Conservation (phyloP, 2,329 filamentous ascomycete genomes). For the Dactylellina drechsleri region DNA sequence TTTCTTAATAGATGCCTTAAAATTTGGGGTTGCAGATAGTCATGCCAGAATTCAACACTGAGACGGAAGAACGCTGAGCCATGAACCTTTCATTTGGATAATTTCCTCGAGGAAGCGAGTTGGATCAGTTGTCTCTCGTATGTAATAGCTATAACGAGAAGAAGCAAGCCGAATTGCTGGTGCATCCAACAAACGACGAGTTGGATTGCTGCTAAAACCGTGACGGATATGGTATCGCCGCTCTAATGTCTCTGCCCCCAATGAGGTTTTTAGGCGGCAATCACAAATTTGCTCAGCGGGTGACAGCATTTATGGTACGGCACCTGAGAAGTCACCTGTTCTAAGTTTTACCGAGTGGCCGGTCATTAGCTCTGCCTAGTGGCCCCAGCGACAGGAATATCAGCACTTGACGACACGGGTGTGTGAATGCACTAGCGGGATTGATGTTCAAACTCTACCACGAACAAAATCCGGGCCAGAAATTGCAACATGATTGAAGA, state of each 20-base stretch:
- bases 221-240: constrained; percentile 43
- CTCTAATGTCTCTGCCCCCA: background rate
- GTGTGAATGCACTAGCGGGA: too few relatives aligned
- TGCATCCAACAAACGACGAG: constrained; percentile 33
- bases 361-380: constrained; percentile 16
- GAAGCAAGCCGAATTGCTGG: constrained; percentile 22
- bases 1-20: background rate
- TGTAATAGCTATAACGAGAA: constrained; percentile 23
- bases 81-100: constrained; percentile 41
- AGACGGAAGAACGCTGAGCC: constrained; percentile 50
- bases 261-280: constrained; percentile 37
- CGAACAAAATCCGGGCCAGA: too few relatives aligned
- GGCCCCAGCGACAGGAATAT: constrained; percentile 25
- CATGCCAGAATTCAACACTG: constrained; percentile 11
- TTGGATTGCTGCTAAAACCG: constrained; percentile 14
- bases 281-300: constrained; percentile 11
- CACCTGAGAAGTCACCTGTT: constrained; percentile 27
- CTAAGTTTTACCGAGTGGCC: constrained; percentile 18
- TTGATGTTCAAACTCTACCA: too few relatives aligned
- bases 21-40: constrained; percentile 19
- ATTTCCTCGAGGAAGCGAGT: constrained; percentile 9
- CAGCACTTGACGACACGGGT: constrained; percentile 1
- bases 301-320: constrained; percentile 18
- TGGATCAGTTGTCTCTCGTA: constrained; percentile 42
- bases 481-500: background rate